Evolutionary conservation across 352 stramenopile genomes (phyloP), one percentile per base, ranked within the genome.

Genomic region (Pythium diclinum): DNA sequence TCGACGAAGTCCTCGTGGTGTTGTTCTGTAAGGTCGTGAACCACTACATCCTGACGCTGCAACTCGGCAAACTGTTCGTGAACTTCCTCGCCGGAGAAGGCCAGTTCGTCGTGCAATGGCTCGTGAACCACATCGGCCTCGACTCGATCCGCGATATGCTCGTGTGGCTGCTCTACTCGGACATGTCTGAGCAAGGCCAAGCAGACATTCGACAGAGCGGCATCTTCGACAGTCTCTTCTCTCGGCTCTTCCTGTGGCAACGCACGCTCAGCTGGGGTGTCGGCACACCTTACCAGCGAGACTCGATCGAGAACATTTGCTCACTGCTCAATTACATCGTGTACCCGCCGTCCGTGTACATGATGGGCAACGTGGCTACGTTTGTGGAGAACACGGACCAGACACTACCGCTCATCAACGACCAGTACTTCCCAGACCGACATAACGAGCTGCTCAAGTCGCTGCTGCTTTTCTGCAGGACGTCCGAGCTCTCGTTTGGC

Each of bases 11-110:
- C 8, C 59, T 92, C 14, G 52, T 95, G 25, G 76, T 95, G 47
- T 70, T 95, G 11, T 95, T 95, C 62, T 95, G 87, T 76, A 93
- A 95, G 69, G 85, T 92, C 19, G 63, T 92, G 53, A 92, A 94
- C 59, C 80, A 89, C 53, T 89, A 86, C n/a, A 85, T 94, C 52
- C 64, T 92, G 56, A 83, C 80, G 23, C 73, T 89, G 56, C 81
- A 82, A 32, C 65, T 95, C 53, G 87, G 87, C 55, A 75, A 69
- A 52, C 71, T 90, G 25, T 75, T 95, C 42, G 78, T 86, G 64
- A 55, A 68, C 6, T 95, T 95, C 34, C 64, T 95, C 11, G 80
- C 80, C 14, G 64, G 77, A 14, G 84, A 95, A 66, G 85, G 83
- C 23, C 66, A 78, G 23, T 89, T 83, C 61, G 73, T 91, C 46